phyloP scores from a whole-genome alignment of 225 moss, liverwort and hornwort genomes.

The Pleurozium schreberi region DNA sequence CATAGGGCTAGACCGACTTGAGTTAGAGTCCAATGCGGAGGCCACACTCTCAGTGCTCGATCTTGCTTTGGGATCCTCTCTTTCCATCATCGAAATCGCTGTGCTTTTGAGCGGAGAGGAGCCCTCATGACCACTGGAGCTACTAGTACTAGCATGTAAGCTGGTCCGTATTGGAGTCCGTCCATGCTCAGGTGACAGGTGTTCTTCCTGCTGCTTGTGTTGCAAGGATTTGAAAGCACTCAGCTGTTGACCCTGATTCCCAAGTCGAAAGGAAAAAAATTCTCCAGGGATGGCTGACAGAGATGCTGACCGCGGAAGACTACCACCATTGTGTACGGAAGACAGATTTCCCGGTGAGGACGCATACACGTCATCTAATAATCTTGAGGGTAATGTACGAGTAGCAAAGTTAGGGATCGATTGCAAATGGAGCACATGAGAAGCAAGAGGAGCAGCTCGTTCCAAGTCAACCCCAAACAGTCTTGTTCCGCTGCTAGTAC shows the following conservation, averaged over 20 bases:
- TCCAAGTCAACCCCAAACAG: slow-evolving; percentile 90
- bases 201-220: slow-evolving; percentile 14
- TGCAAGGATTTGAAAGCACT: slow-evolving; percentile 39
- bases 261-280: slow-evolving; percentile 23
- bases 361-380: slow-evolving; percentile 33
- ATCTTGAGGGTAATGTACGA: slow-evolving; percentile 26
- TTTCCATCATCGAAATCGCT: slow-evolving; percentile 20
- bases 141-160: slow-evolving; percentile 31
- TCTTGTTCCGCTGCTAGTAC: slow-evolving; percentile 51
- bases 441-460: slow-evolving; percentile 28
- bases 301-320: slow-evolving; percentile 22
- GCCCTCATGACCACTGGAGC: slow-evolving; percentile 44
- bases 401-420: slow-evolving; percentile 25
- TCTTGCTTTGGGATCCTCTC: slow-evolving; percentile 32
- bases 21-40: slow-evolving; percentile 31
- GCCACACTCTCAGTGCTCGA: slow-evolving; percentile 47
- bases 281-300: slow-evolving; percentile 20
- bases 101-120: slow-evolving; percentile 30
- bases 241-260: slow-evolving; percentile 17
- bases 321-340: neutral
- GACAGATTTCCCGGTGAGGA: slow-evolving; percentile 3
- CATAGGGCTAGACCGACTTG: slow-evolving; percentile 37
- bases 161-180: neutral
- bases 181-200: slow-evolving; percentile 9
- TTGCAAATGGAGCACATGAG: slow-evolving; percentile 12